A percentile compares a stretch with the other conserved stretches of the same genome.
Conservation (phyloP, 2,329 filamentous ascomycete genomes). For the Alternaria sp. region DNA sequence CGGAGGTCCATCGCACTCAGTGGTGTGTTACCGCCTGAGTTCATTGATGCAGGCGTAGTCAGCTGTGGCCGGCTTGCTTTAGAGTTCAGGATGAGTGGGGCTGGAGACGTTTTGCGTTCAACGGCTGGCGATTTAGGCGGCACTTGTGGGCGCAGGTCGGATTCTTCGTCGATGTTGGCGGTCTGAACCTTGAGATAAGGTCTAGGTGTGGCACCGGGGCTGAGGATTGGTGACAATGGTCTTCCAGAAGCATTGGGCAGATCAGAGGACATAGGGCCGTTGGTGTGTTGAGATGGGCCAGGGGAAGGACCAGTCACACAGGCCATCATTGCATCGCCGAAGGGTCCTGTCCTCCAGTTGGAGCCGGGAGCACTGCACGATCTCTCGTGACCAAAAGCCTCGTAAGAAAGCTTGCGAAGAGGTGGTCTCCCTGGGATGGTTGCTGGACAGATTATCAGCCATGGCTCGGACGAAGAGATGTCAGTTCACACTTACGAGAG, state of each 20-base stretch:
- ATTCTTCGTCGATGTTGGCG: slow-evolving; percentile 19
- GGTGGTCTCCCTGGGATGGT: slow-evolving; percentile 51
- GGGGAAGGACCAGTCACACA: slow-evolving; percentile 47
- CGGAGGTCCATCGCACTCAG: slow-evolving; percentile 36
- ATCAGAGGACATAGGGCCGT: slow-evolving; percentile 20
- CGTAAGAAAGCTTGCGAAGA: slow-evolving; percentile 43
- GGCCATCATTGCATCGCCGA: slow-evolving; percentile 49
- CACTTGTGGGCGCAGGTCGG: slow-evolving; percentile 42
- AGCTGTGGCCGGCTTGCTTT: slow-evolving; percentile 44
- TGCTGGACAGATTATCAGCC: slow-evolving; percentile 33
- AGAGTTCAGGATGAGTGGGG: slow-evolving; percentile 38
- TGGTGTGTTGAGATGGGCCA: slow-evolving; percentile 24
- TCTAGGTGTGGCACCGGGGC: slow-evolving; percentile 37
- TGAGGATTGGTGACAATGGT: slow-evolving; percentile 41
- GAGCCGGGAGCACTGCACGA: slow-evolving; percentile 49
- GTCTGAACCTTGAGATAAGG: slow-evolving; percentile 45
- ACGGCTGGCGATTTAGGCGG: slow-evolving; percentile 46
- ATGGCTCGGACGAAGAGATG: not conserved
- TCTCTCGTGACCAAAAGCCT: slow-evolving; percentile 46
- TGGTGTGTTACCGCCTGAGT: slow-evolving; percentile 33
- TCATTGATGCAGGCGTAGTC: slow-evolving; percentile 35
- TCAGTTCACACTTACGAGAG: slow-evolving; percentile 43
- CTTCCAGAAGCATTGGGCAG: slow-evolving; percentile 15
- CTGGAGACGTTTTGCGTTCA: slow-evolving; percentile 44
- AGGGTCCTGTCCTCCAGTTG: slow-evolving; percentile 47